These are phyloP conservation scores for Blastobotrys indianensis DNA, from an alignment of 1,139 yeast genomes.

Conservation along the genomic window DNA sequence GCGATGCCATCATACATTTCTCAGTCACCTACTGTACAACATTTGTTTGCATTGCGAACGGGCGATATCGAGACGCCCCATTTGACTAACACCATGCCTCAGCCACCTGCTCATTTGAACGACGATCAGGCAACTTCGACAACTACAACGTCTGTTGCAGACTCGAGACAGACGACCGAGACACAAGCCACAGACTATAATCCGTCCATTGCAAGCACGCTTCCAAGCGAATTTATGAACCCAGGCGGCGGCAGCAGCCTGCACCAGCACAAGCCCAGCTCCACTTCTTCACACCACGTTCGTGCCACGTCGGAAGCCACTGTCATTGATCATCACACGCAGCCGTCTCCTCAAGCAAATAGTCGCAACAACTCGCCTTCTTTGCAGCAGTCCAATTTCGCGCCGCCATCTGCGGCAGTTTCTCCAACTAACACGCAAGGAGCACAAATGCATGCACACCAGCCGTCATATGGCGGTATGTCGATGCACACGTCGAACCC, in stretches of 20 bases:
- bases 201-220: neutral
- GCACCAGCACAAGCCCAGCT: neutral
- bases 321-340: conserved; percentile 6
- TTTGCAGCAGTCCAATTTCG: neutral
- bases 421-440: no score
- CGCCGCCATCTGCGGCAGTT: neutral
- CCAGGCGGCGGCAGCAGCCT: neutral
- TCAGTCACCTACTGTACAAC: conserved; percentile 55
- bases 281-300: neutral
- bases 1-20: conserved; percentile 75
- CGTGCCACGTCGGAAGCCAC: conserved; percentile 6
- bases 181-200: conserved; percentile 1
- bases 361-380: no score
- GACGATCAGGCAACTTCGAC: conserved; percentile 7
- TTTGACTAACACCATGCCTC: conserved; percentile 40
- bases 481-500: conserved; percentile 9
- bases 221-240: neutral
- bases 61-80: conserved; percentile 49
- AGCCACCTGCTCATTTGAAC: conserved; percentile 26
- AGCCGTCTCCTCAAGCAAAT: no score
- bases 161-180: conserved; percentile 8
- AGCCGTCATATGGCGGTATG: no score
- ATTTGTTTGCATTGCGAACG: conserved; percentile 61
- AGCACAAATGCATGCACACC: no score
- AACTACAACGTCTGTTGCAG: conserved; percentile 14